These are phyloP conservation scores for Aspergillus novoparasiticus DNA, from an alignment of 2,329 filamentous ascomycete genomes.

Conservation along the genomic window DNA sequence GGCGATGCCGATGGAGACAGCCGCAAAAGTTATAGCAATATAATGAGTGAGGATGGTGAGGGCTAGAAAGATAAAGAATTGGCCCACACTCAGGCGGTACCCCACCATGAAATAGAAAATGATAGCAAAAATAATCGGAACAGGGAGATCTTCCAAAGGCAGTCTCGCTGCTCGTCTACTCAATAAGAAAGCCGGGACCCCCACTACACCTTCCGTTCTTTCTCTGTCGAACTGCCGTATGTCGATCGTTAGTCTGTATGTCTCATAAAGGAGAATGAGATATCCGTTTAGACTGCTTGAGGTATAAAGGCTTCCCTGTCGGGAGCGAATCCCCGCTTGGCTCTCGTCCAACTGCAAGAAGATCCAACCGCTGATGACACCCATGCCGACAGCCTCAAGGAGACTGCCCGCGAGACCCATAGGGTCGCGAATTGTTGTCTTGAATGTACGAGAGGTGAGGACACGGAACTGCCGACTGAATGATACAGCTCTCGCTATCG, in stretches of 20 bases:
- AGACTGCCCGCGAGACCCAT: slow-evolving; percentile 73
- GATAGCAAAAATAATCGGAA: slow-evolving; percentile 69
- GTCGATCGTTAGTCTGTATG: slow-evolving; percentile 73
- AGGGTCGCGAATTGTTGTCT: slow-evolving; percentile 74
- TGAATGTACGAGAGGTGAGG: slow-evolving; percentile 68
- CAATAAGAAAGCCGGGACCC: slow-evolving; percentile 68
- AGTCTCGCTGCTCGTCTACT: slow-evolving; percentile 70
- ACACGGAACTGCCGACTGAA: slow-evolving; percentile 66
- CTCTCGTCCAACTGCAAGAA: slow-evolving; percentile 68
- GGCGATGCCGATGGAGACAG: slow-evolving; percentile 65
- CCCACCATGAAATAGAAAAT: slow-evolving; percentile 80
- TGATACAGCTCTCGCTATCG: slow-evolving; percentile 50
- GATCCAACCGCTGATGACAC: slow-evolving; percentile 71
- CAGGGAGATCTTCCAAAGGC: slow-evolving; percentile 71
- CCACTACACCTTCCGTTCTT: slow-evolving; percentile 70
- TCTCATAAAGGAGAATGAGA: slow-evolving; percentile 74
- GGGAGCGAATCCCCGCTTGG: slow-evolving; percentile 71
- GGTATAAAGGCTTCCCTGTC: slow-evolving; percentile 73
- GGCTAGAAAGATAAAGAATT: slow-evolving; percentile 73
- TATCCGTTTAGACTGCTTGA: slow-evolving; percentile 74
- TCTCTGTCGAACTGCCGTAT: slow-evolving; percentile 77
- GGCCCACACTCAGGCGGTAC: slow-evolving; percentile 63
- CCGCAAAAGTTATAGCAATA: slow-evolving; percentile 71
- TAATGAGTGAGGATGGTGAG: slow-evolving; percentile 72
- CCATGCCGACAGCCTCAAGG: slow-evolving; percentile 70